These are phyloP conservation scores for Aureoboletus auriporus DNA, from an alignment of 768 basidiomycete genomes.

Conservation along the genomic window DNA sequence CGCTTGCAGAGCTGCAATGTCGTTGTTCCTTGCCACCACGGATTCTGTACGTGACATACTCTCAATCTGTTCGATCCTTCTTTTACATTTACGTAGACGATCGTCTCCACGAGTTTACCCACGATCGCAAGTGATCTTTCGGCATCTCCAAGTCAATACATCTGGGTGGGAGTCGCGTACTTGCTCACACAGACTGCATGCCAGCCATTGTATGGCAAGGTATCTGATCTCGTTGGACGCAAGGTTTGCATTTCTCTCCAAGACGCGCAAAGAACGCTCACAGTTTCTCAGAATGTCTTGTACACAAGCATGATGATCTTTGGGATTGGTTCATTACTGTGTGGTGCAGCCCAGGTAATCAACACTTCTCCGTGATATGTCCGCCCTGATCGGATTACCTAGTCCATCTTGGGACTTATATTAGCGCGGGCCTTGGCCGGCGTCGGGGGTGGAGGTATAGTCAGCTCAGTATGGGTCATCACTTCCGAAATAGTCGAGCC, in stretches of 20 bases:
- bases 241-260: slow-evolving; percentile 47
- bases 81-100: slow-evolving; percentile 38
- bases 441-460: slow-evolving; percentile 84
- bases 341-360: slow-evolving; percentile 66
- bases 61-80: not conserved
- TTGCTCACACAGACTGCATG: slow-evolving; percentile 84
- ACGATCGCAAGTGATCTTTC: slow-evolving; percentile 70
- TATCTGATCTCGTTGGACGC: slow-evolving; percentile 77
- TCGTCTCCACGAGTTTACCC: slow-evolving; percentile 81
- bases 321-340: slow-evolving; percentile 73
- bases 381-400: slow-evolving; percentile 16
- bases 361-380: slow-evolving; percentile 13
- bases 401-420: slow-evolving; percentile 58
- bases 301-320: slow-evolving; percentile 75
- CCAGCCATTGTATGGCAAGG: slow-evolving; percentile 76
- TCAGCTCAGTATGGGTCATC: slow-evolving; percentile 81
- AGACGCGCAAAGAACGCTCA: slow-evolving; percentile 2
- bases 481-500: slow-evolving; percentile 80
- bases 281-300: slow-evolving; percentile 49
- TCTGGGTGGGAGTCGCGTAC: slow-evolving; percentile 83
- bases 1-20: slow-evolving; percentile 60
- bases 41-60: slow-evolving; percentile 57
- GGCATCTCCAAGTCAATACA: slow-evolving; percentile 70
- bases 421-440: slow-evolving; percentile 64
- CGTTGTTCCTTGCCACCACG: slow-evolving; percentile 82